Evolutionary conservation across 306 rosid genomes (phyloP).

Genomic region (Luffa aegyptiaca): DNA sequence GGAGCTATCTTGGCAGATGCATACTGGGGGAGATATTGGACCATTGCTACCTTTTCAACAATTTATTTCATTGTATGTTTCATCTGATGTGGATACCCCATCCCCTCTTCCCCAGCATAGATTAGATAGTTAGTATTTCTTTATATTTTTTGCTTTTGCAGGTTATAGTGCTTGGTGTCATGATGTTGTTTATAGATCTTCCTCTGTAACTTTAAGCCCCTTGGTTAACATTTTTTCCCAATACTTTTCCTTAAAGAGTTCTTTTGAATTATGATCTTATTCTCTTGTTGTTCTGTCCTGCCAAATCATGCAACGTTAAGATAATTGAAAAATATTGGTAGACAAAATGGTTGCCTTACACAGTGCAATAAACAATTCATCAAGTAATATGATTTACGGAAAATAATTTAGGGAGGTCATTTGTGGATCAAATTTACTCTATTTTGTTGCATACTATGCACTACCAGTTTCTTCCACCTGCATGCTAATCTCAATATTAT

Average conservation of each 20-base stretch:
- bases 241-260: not conserved
- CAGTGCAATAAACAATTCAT: not conserved
- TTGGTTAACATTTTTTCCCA: not conserved
- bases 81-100: not conserved
- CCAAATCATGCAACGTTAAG: not conserved
- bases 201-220: not conserved
- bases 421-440: not conserved
- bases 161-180: not conserved
- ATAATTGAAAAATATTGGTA: not conserved
- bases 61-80: constrained; percentile 71
- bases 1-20: constrained; percentile 96
- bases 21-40: constrained; percentile 99
- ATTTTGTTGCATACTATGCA: not conserved
- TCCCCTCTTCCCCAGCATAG: not conserved
- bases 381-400: not conserved
- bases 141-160: not conserved
- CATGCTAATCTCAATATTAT: not conserved
- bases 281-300: not conserved
- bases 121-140: not conserved
- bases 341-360: not conserved
- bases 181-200: not conserved
- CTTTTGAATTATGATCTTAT: not conserved
- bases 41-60: constrained; percentile 69
- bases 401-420: not conserved
- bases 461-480: not conserved